These are phyloP conservation scores for Mycena metata DNA, from an alignment of 768 basidiomycete species.

Conservation along the genomic window DNA sequence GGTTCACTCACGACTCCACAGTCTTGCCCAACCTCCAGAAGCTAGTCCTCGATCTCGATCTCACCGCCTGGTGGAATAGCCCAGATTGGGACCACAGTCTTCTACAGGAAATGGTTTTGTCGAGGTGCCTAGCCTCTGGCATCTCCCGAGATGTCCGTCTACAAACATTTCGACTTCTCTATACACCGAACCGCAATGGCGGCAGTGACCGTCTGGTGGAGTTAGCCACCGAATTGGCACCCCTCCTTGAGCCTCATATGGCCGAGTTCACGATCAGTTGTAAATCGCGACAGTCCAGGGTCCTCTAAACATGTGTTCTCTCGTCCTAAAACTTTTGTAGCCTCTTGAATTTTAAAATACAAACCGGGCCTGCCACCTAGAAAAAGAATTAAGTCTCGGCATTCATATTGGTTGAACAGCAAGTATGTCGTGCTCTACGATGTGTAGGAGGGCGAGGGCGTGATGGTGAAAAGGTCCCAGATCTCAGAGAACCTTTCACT, in stretches of 20 bases:
- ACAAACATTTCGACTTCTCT: neutral
- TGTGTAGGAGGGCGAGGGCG: slow-evolving; percentile 87
- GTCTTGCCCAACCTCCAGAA: neutral
- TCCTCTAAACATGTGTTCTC: no score
- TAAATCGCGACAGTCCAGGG: no score
- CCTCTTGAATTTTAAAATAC: no score
- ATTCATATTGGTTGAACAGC: no score
- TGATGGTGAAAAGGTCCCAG: slow-evolving; percentile 96
- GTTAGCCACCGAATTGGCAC: slow-evolving; percentile 1
- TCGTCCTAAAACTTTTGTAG: no score
- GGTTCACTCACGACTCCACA: neutral
- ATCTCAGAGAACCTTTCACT: slow-evolving; percentile 96
- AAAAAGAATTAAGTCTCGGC: no score
- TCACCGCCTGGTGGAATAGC: no score
- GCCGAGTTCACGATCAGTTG: no score
- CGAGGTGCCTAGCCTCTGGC: neutral
- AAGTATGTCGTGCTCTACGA: slow-evolving; percentile 98
- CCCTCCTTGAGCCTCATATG: no score
- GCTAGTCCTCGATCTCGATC: neutral
- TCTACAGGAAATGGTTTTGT: slow-evolving; percentile 1
- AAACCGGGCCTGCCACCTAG: no score
- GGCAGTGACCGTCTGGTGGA: neutral
- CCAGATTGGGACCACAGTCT: neutral
- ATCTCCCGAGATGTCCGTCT: neutral
- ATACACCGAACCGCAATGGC: neutral